These are phyloP conservation scores for Botrytis byssoidea DNA, from an alignment of 2,329 filamentous ascomycete species.

Conservation along the genomic window DNA sequence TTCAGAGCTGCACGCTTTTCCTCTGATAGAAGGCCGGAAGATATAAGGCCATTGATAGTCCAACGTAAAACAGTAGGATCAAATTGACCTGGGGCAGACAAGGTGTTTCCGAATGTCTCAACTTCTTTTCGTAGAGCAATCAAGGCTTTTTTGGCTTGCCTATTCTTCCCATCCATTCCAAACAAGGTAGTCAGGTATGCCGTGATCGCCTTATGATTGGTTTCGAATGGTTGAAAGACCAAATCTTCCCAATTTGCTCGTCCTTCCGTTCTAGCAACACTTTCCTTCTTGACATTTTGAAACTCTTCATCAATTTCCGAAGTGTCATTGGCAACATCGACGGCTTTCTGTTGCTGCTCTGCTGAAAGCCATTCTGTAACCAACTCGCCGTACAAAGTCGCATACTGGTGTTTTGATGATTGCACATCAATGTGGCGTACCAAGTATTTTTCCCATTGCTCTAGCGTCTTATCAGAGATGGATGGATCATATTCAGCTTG, in stretches of 20 bases:
- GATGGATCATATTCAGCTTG: slow-evolving; percentile 55
- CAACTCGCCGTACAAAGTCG: slow-evolving; percentile 54
- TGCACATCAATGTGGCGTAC: slow-evolving; percentile 48
- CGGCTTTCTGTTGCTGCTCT: slow-evolving; percentile 22
- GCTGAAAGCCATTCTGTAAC: slow-evolving; percentile 53
- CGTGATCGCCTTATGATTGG: slow-evolving; percentile 47
- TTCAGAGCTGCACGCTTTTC: slow-evolving; percentile 51
- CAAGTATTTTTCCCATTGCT: slow-evolving; percentile 49
- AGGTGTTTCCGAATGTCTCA: slow-evolving; percentile 39
- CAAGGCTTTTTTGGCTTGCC: slow-evolving; percentile 45
- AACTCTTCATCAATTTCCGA: slow-evolving; percentile 1
- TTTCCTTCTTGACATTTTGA: slow-evolving; percentile 43
- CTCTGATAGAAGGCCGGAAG: slow-evolving; percentile 50
- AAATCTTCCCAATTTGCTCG: slow-evolving; percentile 54
- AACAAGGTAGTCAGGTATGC: slow-evolving; percentile 54
- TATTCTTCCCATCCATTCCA: slow-evolving; percentile 33
- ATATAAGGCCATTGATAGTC: slow-evolving; percentile 50
- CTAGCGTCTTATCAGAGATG: slow-evolving; percentile 47
- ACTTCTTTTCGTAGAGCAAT: slow-evolving; percentile 44
- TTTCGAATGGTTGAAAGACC: slow-evolving; percentile 51
- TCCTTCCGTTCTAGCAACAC: slow-evolving; percentile 44
- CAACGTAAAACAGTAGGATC: slow-evolving; percentile 43
- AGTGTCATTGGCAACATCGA: not conserved
- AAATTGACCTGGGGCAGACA: slow-evolving; percentile 41
- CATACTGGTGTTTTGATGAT: slow-evolving; percentile 55